These are phyloP conservation scores for Aspergillus sclerotioniger DNA, from an alignment of 495 filamentous ascomycete genomes.

Conservation along the genomic window DNA sequence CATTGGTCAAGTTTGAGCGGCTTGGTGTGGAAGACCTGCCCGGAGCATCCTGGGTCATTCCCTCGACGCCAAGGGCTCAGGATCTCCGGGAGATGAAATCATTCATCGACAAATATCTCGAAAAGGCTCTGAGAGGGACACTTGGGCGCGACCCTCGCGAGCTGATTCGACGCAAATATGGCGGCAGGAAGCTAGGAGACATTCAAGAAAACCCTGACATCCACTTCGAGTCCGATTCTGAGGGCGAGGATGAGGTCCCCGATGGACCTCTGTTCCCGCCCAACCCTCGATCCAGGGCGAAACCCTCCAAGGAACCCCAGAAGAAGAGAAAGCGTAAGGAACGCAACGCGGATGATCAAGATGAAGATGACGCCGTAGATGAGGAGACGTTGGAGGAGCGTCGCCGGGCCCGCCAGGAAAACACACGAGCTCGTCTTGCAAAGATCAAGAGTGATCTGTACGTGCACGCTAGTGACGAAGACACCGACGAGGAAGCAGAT, in stretches of 20 bases:
- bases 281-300: constrained; percentile 43
- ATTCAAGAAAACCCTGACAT: constrained; percentile 34
- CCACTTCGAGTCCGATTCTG: constrained; percentile 63
- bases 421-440: constrained; percentile 60
- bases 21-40: constrained; percentile 67
- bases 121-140: constrained; percentile 68
- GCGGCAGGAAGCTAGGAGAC: constrained; percentile 41
- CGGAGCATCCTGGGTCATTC: constrained; percentile 77
- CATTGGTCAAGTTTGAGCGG: constrained; percentile 66
- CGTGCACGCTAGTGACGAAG: constrained; percentile 77
- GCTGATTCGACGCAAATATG: constrained; percentile 69
- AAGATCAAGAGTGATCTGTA: constrained; percentile 84
- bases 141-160: constrained; percentile 63
- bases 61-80: constrained; percentile 59
- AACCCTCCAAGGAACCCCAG: constrained; percentile 39
- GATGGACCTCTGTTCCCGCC: constrained; percentile 72
- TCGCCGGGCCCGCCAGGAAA: constrained; percentile 51
- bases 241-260: constrained; percentile 54
- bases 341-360: constrained; percentile 31
- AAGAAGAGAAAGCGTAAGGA: constrained; percentile 54
- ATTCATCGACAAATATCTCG: constrained; percentile 67
- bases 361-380: constrained; percentile 43
- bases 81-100: constrained; percentile 60
- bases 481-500: constrained; percentile 67
- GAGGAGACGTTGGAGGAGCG: constrained; percentile 52